Percentiles rank a stretch among this genome's conserved stretches.
Evolutionary conservation across 257 asterid species (phyloP).

Genomic region (Capsicum pubescens): DNA sequence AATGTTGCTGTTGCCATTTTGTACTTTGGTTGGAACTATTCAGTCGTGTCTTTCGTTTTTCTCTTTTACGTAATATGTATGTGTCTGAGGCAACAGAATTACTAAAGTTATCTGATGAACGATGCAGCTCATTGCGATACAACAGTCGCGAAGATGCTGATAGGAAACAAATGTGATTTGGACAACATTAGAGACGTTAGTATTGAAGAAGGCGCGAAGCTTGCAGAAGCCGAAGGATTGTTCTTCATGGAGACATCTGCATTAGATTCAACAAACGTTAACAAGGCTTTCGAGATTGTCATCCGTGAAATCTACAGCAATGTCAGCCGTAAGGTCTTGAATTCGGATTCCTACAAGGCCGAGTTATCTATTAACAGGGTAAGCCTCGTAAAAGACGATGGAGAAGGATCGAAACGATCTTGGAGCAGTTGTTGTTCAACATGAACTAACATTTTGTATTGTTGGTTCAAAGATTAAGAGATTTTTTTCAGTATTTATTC

Average conservation of each 20-base stretch:
- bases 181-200: constrained; percentile 39
- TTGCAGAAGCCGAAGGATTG: constrained; percentile 42
- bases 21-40: neutral
- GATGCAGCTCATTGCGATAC: constrained; percentile 42
- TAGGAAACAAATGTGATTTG: constrained; percentile 45
- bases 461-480: constrained; percentile 3
- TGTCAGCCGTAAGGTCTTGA: constrained; percentile 37
- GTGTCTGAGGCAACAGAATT: neutral
- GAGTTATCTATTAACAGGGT: constrained; percentile 42
- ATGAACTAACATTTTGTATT: constrained; percentile 7
- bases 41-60: neutral
- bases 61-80: constrained; percentile 5
- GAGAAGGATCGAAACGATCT: constrained; percentile 30
- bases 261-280: constrained; percentile 42
- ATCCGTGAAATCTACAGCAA: constrained; percentile 39
- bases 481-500: constrained; percentile 21
- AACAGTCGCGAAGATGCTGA: constrained; percentile 39
- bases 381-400: constrained; percentile 33
- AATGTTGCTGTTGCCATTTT: neutral
- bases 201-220: constrained; percentile 38
- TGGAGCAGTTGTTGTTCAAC: constrained; percentile 37
- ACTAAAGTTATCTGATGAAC: neutral
- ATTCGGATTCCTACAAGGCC: constrained; percentile 37
- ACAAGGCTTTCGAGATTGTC: constrained; percentile 42
- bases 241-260: constrained; percentile 47